Evolutionary conservation across 2,329 filamentous ascomycete species (phyloP).

Genomic region (Juglanconis juglandina): DNA sequence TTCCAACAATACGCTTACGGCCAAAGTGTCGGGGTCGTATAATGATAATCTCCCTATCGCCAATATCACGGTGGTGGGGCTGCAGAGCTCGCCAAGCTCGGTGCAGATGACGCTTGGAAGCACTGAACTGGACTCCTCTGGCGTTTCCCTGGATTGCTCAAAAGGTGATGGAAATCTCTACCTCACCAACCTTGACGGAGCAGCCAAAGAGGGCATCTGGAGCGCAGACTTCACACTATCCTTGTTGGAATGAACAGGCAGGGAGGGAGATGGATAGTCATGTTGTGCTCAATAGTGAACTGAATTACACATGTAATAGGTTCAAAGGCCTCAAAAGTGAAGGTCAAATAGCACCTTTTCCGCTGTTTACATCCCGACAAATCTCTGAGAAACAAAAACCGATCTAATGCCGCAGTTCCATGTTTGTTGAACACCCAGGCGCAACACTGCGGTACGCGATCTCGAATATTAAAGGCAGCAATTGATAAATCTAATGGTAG

Average conservation of each 20-base stretch:
- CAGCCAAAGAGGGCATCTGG: background rate
- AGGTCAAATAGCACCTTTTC: too few species aligned
- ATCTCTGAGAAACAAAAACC: too few species aligned
- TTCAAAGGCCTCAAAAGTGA: too few species aligned
- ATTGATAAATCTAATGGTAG: too few species aligned
- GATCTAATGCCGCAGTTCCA: too few species aligned
- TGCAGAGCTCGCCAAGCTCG: background rate
- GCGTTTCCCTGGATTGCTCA: background rate
- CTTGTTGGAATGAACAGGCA: background rate
- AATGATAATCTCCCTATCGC: background rate
- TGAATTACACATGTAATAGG: too few species aligned
- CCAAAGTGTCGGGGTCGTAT: background rate
- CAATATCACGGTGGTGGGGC: background rate
- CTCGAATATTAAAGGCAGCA: too few species aligned
- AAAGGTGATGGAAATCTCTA: background rate
- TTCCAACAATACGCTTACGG: background rate
- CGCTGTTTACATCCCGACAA: too few species aligned
- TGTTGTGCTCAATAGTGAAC: too few species aligned
- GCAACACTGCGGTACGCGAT: too few species aligned
- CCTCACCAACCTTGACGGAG: background rate
- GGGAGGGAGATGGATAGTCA: too few species aligned
- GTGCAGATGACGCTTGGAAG: background rate
- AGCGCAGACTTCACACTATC: background rate
- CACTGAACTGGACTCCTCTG: background rate
- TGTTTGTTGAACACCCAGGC: too few species aligned